phyloP scores from a whole-genome alignment of 2,329 filamentous ascomycete genomes.

The Pleurostoma richardsiae region DNA sequence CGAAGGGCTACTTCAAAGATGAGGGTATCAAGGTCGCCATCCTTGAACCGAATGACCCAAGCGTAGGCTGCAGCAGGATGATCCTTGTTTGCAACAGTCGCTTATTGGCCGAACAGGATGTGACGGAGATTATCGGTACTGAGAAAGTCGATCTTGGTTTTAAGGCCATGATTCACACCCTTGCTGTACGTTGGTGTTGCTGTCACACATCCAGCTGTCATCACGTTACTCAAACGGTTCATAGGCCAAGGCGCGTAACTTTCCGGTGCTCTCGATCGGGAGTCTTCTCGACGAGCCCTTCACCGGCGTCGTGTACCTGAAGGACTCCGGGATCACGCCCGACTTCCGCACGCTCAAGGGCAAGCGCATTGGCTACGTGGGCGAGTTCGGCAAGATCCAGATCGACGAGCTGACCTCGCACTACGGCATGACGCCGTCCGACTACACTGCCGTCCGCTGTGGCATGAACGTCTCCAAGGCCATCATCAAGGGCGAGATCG shows the following conservation, averaged over 20 bases:
- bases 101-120: conserved; percentile 45
- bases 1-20: conserved; percentile 69
- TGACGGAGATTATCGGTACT: conserved; percentile 75
- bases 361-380: conserved; percentile 74
- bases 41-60: conserved; percentile 74
- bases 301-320: conserved; percentile 73
- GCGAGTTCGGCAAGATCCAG: conserved; percentile 79
- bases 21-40: conserved; percentile 74
- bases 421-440: conserved; percentile 67
- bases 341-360: conserved; percentile 72
- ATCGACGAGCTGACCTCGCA: conserved; percentile 76
- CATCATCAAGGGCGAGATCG: conserved; percentile 67
- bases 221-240: neutral
- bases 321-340: conserved; percentile 66
- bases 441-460: conserved; percentile 73
- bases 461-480: conserved; percentile 79
- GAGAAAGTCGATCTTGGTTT: conserved; percentile 74
- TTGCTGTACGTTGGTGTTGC: conserved; percentile 47
- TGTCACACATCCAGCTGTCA: neutral
- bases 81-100: neutral
- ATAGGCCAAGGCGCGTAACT: conserved; percentile 66
- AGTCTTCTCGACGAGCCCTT: conserved; percentile 76
- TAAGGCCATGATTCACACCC: conserved; percentile 81
- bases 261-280: conserved; percentile 67
- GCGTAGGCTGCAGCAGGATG: conserved; percentile 34